Percentiles rank a stretch among this genome's conserved stretches.
Conservation (phyloP, 768 basidiomycete genomes). For the Gloeopeniophorella convolvens region DNA sequence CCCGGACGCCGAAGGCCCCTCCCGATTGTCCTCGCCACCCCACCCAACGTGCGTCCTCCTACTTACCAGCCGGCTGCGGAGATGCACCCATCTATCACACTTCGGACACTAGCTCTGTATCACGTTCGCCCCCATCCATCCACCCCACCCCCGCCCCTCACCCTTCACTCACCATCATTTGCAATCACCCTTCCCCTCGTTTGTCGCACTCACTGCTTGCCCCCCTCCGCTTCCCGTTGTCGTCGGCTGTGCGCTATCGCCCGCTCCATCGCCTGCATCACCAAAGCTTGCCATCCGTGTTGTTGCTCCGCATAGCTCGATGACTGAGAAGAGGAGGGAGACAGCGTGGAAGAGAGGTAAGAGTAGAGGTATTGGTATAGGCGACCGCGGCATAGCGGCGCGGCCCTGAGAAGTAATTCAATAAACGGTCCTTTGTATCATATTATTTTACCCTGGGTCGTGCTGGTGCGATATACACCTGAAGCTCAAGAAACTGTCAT, state of each 20-base stretch:
- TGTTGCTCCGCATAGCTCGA: slow-evolving; percentile 1
- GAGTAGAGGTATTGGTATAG: slow-evolving; percentile 16
- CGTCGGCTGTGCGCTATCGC: too few species aligned
- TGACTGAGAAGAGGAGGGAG: not conserved
- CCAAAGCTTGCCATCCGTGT: slow-evolving; percentile 1
- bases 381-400: slow-evolving; percentile 16
- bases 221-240: not conserved
- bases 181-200: slow-evolving; percentile 10
- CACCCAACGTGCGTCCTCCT: not conserved
- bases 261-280: not conserved
- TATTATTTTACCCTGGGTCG: not conserved
- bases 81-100: slow-evolving; percentile 4
- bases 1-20: not conserved
- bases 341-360: slow-evolving; percentile 1
- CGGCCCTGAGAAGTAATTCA: slow-evolving; percentile 21
- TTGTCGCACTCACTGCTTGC: slow-evolving; percentile 3
- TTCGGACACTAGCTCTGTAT: slow-evolving; percentile 14
- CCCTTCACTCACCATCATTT: slow-evolving; percentile 5
- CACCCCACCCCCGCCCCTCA: not conserved
- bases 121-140: slow-evolving; percentile 3
- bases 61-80: slow-evolving; percentile 1
- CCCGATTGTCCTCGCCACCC: not conserved
- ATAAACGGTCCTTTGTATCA: slow-evolving; percentile 20
- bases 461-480: not conserved
- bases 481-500: not conserved